Percentiles rank a stretch among this genome's conserved stretches.
phyloP scores from a whole-genome alignment of 2,329 filamentous ascomycete genomes.

The Aspergillus awamori region DNA sequence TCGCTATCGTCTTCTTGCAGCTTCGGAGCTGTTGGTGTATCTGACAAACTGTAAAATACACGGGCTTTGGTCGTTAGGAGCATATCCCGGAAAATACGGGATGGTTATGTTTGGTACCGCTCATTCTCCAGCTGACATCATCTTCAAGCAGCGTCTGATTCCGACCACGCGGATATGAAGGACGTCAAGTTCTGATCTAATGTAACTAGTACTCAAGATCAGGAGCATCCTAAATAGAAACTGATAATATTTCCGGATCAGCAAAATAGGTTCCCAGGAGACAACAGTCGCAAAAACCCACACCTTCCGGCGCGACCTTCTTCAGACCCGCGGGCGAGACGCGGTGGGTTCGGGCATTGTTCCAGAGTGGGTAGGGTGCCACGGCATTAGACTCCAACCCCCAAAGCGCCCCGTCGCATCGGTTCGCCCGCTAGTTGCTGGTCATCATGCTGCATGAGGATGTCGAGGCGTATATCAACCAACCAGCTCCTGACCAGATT shows the following conservation, averaged over 20 bases:
- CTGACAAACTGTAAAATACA: not conserved
- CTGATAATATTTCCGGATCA: no score
- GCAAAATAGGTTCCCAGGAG: not conserved
- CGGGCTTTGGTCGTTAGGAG: not conserved
- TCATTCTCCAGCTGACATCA: not conserved
- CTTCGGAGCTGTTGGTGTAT: not conserved
- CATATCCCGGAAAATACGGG: not conserved
- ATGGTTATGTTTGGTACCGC: not conserved
- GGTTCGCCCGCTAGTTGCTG: constrained; percentile 11
- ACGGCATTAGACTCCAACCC: constrained; percentile 8
- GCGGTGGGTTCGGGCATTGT: constrained; percentile 14
- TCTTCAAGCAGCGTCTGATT: not conserved
- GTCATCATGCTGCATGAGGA: not conserved
- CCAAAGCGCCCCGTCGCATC: constrained; percentile 10
- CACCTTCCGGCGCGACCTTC: not conserved
- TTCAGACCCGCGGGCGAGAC: constrained; percentile 4
- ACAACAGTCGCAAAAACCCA: no score
- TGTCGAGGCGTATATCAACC: not conserved
- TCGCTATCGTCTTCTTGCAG: not conserved
- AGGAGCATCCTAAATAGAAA: not conserved
- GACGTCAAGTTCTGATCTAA: not conserved
- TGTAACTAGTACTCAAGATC: no score
- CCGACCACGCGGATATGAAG: not conserved
- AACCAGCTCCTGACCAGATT: not conserved
- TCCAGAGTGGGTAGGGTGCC: constrained; percentile 18